phyloP scores from a whole-genome alignment of 1,139 yeast genomes.

The Yamadazyma membranifaciens region DNA sequence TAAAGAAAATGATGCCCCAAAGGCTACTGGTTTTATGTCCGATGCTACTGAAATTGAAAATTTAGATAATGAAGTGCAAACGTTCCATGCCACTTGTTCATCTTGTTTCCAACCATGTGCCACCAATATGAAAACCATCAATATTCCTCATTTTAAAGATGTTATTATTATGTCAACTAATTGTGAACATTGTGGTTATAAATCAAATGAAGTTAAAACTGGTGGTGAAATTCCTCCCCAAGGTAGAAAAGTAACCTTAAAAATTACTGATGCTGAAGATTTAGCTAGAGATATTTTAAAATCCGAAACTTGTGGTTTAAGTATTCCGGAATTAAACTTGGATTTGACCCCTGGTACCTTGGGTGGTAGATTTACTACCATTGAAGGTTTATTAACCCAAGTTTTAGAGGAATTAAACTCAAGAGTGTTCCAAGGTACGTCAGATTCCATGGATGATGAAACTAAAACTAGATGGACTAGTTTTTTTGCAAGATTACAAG shows the following conservation, averaged over 20 bases:
- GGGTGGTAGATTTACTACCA: slow-evolving; percentile 96
- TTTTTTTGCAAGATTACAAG: slow-evolving; percentile 72
- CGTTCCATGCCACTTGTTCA: slow-evolving; percentile 90
- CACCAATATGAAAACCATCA: slow-evolving; percentile 95
- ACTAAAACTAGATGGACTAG: slow-evolving; percentile 77
- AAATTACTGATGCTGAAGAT: slow-evolving; percentile 89
- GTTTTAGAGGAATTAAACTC: slow-evolving; percentile 86
- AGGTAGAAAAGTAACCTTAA: slow-evolving; percentile 73
- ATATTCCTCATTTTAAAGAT: slow-evolving; percentile 97
- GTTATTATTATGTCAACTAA: slow-evolving; percentile 95
- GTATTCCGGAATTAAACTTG: slow-evolving; percentile 81
- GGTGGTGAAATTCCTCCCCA: slow-evolving; percentile 93
- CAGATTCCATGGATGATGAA: slow-evolving; percentile 86
- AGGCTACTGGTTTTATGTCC: slow-evolving; percentile 56
- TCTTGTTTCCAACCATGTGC: slow-evolving; percentile 79
- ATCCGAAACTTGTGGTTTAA: slow-evolving; percentile 88
- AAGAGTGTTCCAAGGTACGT: slow-evolving; percentile 80
- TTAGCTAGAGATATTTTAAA: slow-evolving; percentile 91
- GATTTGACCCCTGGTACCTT: slow-evolving; percentile 96
- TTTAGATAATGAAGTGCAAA: slow-evolving; percentile 84
- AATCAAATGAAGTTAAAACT: slow-evolving; percentile 96
- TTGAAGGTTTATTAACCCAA: slow-evolving; percentile 89
- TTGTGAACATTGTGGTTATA: slow-evolving; percentile 92
- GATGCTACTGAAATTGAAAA: slow-evolving; percentile 83
- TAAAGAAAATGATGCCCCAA: slow-evolving; percentile 24